Percentiles rank a stretch among this genome's conserved stretches.
Evolutionary conservation across 768 basidiomycete species (phyloP).

Genomic region (Arthromyces matolae): DNA sequence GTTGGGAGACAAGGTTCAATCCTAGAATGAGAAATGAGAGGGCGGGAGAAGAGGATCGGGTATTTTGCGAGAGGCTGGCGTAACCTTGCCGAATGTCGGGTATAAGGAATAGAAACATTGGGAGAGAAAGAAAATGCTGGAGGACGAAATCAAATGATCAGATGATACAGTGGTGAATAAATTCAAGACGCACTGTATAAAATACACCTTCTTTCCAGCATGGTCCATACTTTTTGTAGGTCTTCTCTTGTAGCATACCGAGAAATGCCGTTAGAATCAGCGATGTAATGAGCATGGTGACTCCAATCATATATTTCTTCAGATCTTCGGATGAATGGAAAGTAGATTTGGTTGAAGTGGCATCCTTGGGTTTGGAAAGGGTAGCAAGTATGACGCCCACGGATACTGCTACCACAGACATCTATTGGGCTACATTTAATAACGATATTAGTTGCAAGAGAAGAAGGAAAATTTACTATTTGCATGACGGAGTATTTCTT

Average conservation of each 20-base stretch:
- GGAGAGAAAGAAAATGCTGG: conserved; percentile 79
- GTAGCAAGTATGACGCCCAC: conserved; percentile 71
- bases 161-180: background rate
- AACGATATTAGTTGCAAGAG: background rate
- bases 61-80: conserved; percentile 38
- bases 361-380: conserved; percentile 47
- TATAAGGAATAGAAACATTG: conserved; percentile 63
- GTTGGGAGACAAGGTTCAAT: conserved; percentile 68
- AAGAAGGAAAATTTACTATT: conserved; percentile 41
- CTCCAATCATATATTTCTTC: conserved; percentile 56
- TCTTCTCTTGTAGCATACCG: conserved; percentile 74
- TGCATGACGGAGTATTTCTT: conserved; percentile 58
- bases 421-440: conserved; percentile 32
- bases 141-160: background rate
- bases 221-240: conserved; percentile 69
- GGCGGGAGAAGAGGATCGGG: conserved; percentile 27
- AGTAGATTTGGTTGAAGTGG: conserved; percentile 16
- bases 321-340: conserved; percentile 30
- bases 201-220: conserved; percentile 84
- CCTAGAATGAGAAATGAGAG: conserved; percentile 55
- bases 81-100: conserved; percentile 55
- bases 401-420: conserved; percentile 65
- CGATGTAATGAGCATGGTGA: conserved; percentile 63
- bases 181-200: conserved; percentile 60
- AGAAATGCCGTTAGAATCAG: conserved; percentile 64